These are phyloP conservation scores for Prunus salicina DNA, from an alignment of 306 rosid genomes.

Conservation along the genomic window DNA sequence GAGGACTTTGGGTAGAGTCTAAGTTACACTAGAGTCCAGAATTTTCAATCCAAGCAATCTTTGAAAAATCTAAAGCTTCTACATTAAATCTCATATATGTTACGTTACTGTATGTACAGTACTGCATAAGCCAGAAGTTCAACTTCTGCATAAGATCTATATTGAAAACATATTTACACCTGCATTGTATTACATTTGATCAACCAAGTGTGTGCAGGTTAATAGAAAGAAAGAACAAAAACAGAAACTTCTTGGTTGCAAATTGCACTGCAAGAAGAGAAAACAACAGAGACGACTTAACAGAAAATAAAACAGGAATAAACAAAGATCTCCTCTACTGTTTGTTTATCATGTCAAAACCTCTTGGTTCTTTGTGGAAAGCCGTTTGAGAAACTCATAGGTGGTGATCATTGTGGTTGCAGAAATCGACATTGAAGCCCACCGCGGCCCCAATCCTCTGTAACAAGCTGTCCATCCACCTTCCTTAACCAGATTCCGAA, in stretches of 20 bases:
- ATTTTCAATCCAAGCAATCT: too few relatives aligned
- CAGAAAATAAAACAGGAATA: constrained; percentile 20
- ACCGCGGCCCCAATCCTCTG: constrained; percentile 84
- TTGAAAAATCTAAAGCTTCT: too few relatives aligned
- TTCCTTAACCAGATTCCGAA: constrained; percentile 71
- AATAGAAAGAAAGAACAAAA: background rate
- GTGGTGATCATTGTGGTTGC: constrained; percentile 97
- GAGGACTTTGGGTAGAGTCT: too few relatives aligned
- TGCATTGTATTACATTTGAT: constrained; percentile 1
- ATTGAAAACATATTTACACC: background rate
- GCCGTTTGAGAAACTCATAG: constrained; percentile 81
- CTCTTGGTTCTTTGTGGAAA: constrained; percentile 71
- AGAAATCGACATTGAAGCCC: constrained; percentile 88
- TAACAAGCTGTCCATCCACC: constrained; percentile 93
- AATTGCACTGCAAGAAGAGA: constrained; percentile 26
- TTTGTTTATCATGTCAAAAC: constrained; percentile 41
- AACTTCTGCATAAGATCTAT: background rate
- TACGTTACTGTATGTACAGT: too few relatives aligned
- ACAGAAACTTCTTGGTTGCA: constrained; percentile 22
- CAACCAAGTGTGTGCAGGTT: constrained; percentile 1
- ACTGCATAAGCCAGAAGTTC: constrained; percentile 16
- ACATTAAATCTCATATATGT: too few relatives aligned
- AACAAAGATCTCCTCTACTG: constrained; percentile 18
- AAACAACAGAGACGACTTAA: constrained; percentile 1
- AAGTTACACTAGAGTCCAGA: too few relatives aligned